These are phyloP conservation scores for Podila epicladia DNA, from an alignment of 192 early-diverging fungal species.

Conservation along the genomic window DNA sequence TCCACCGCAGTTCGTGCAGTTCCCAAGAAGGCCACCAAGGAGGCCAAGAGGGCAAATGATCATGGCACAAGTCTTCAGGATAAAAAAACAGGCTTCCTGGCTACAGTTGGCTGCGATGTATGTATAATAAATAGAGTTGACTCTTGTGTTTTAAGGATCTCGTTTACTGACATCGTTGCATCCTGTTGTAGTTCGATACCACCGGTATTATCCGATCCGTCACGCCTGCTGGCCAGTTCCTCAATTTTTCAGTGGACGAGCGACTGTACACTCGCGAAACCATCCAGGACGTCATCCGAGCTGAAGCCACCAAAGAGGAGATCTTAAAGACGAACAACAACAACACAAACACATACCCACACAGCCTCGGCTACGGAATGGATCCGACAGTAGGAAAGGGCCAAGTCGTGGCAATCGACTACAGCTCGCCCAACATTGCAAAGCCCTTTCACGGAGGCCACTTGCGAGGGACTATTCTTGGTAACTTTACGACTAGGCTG, in stretches of 20 bases:
- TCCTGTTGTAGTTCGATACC: no score
- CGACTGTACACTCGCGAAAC: constrained; percentile 56
- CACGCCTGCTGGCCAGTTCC: constrained; percentile 65
- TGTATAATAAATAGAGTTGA: no score
- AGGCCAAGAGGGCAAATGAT: not conserved
- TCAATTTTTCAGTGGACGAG: constrained; percentile 74
- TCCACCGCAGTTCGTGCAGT: not conserved
- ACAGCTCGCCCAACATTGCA: constrained; percentile 95
- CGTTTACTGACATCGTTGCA: no score
- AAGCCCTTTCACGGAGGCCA: constrained; percentile 98
- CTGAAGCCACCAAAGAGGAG: constrained; percentile 7
- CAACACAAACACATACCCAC: not conserved
- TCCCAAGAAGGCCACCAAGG: constrained; percentile 9
- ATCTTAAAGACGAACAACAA: not conserved
- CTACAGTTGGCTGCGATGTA: no score
- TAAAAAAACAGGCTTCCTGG: no score
- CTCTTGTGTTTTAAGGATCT: no score
- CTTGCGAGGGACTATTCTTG: constrained; percentile 95
- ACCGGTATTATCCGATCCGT: constrained; percentile 55
- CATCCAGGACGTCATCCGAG: constrained; percentile 59
- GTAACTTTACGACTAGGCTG: constrained; percentile 86
- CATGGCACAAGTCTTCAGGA: no score
- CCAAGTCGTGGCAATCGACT: constrained; percentile 88
- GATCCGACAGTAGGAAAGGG: constrained; percentile 59
- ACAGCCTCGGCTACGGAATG: constrained; percentile 62